phyloP scores from a whole-genome alignment of 257 asterid species.

The Orobanche coerulescens region DNA sequence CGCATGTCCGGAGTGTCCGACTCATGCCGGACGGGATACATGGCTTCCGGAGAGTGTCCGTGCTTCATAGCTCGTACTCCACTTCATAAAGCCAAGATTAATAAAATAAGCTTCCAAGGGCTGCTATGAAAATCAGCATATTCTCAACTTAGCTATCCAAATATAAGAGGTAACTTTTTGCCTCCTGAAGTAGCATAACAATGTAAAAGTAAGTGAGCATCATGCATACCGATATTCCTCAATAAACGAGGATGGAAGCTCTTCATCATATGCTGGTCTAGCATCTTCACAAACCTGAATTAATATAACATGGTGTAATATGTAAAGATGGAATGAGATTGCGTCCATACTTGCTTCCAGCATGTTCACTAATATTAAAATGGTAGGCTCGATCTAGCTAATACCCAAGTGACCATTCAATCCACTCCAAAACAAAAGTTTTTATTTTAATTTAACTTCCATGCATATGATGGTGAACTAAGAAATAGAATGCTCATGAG shows the following conservation, averaged over 20 bases:
- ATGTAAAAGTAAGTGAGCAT: conserved; percentile 9
- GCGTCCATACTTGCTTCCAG: neutral
- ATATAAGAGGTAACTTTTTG: neutral
- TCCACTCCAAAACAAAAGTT: neutral
- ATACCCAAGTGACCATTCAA: neutral
- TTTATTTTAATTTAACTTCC: neutral
- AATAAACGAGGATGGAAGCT: conserved; percentile 76
- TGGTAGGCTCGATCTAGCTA: neutral
- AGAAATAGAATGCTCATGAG: neutral
- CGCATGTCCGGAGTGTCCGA: too few relatives aligned
- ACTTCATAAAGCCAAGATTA: conserved; percentile 1
- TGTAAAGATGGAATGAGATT: neutral
- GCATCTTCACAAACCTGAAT: conserved; percentile 58
- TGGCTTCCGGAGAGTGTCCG: too few relatives aligned
- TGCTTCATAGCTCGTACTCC: neutral
- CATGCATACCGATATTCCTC: conserved; percentile 76
- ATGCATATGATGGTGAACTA: neutral
- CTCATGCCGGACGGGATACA: too few relatives aligned
- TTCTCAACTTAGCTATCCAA: neutral
- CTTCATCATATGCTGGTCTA: conserved; percentile 86
- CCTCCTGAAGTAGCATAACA: conserved; percentile 15
- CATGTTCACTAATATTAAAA: neutral
- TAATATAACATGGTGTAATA: conserved; percentile 20
- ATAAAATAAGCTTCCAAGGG: neutral
- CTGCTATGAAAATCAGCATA: neutral